Base-by-base conservation (phyloP, 345 rosid species). In the Bruguiera parviflora region DNA sequence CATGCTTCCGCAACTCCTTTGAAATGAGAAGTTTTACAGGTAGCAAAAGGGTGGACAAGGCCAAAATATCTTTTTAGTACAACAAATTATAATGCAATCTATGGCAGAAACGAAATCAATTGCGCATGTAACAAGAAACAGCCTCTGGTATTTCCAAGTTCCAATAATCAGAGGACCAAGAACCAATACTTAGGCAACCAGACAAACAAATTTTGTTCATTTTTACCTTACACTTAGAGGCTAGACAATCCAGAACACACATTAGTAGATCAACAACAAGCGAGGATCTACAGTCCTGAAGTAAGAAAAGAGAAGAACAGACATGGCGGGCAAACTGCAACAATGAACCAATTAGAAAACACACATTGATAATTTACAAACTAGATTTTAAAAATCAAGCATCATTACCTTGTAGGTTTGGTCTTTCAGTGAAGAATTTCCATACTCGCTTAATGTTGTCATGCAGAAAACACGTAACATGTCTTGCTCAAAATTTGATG, bases 251-350 rank as follows among this genome's bases (percentile, higher is more conserved):
- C 75, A 87, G 70, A 65, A 84, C 49, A 68, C 71, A 65, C 61
- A 58, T 63, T 19, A 88, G 64, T 58, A 87, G 59, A 69, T 82
- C 82, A 75, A 78, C 66, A 33, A 73, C 43, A 64, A 79, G 58
- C 0, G 81, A 81, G 67, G 74, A 72, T 55, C 58, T 72, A 27
- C 64, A 69, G 32, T 81, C 88, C 59, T 82, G 75, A n/a, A 64
- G 47, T 22, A 76, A 79, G 53, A 88, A 81, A 65, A 89, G 69
- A 61, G 80, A 78, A 61, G 90, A 88, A 80, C 89, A 85, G 59
- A 88, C 61, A 77, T 81, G 79, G 59, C 83, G 83, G 68, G 86
- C 83, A 83, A 92, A 88, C 97, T 95, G 84, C 73, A 79, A 57
- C 0, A 58, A 19, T 56, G 62, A 49, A 73, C 53, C 28, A 1